Evolutionary conservation across 1,139 yeast species (phyloP), one percentile per base, ranked within the genome.

Genomic region (Blastobotrys capitulatus): DNA sequence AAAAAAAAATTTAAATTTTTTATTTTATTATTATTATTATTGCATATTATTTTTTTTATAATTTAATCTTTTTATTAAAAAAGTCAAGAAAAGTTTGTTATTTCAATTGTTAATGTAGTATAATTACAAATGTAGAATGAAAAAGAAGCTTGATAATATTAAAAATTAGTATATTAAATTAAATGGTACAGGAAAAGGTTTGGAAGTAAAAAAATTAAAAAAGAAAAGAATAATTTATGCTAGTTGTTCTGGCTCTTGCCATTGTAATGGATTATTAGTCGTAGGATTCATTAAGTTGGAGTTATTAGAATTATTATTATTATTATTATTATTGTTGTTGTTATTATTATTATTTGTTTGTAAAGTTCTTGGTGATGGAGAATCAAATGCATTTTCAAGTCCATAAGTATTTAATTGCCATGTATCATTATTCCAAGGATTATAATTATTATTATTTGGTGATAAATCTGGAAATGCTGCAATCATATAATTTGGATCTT

Each of bases 161-260:
- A n/a, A n/a, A n/a, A n/a, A n/a, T n/a, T n/a, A n/a, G n/a, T n/a
- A n/a, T n/a, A n/a, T n/a, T n/a, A n/a, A n/a, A n/a, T n/a, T n/a
- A n/a, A n/a, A n/a, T n/a, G n/a, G n/a, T n/a, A n/a, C n/a, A n/a
- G n/a, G n/a, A n/a, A n/a, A n/a, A n/a, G n/a, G n/a, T n/a, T n/a
- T n/a, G n/a, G n/a, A n/a, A n/a, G n/a, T n/a, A n/a, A n/a, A n/a
- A 36, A 16, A n/a, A 36, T n/a, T 18, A 16, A 10, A 10, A 22
- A 10, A 26, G 19, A 36, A 16, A 36, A 36, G 19, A 36, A 36
- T 18, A 36, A 36, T 36, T 42, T 36, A 42, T 16, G 38, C 18
- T 8, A 42, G 25, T 6, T 32, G 46, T 15, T 42, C 46, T 7
- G 40, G 46, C 19, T 42, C 46, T 34, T 42, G 46, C 40, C 46